These are phyloP conservation scores for Asterochloris sp. DNA, from an alignment of 139 green algal species.

Conservation along the genomic window DNA sequence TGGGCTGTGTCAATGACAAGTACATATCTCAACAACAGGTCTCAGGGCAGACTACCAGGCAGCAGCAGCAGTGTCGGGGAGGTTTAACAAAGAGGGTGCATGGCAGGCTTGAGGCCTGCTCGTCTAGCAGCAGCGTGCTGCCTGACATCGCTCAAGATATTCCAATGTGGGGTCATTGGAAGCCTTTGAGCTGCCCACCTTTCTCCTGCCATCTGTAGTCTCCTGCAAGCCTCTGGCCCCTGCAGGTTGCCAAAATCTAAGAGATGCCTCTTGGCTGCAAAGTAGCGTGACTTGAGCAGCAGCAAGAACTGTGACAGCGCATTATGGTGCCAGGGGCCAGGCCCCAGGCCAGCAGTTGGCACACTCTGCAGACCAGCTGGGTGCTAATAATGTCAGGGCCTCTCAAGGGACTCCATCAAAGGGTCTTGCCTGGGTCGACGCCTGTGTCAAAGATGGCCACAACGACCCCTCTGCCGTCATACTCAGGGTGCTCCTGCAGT, in stretches of 20 bases:
- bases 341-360: background rate
- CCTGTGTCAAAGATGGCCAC: constrained; percentile 91
- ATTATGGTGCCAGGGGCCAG: no score
- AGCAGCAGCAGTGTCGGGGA: background rate
- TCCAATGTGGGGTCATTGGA: no score
- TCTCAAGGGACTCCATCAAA: no score
- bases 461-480: constrained; percentile 76
- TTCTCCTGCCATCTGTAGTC: constrained; percentile 79
- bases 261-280: background rate
- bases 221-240: constrained; percentile 67
- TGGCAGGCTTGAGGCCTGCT: background rate
- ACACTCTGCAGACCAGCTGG: no score
- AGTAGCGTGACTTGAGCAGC: background rate
- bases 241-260: background rate
- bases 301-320: background rate
- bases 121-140: no score
- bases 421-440: constrained; percentile 49
- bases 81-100: background rate
- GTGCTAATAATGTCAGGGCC: no score
- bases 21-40: no score
- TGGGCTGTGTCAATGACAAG: no score
- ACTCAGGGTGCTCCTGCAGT: constrained; percentile 60
- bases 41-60: no score
- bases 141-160: no score
- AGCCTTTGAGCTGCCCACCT: constrained; percentile 41